phyloP scores from a whole-genome alignment of 1,284 basidiomycete species.

The Puccinia triticina region DNA sequence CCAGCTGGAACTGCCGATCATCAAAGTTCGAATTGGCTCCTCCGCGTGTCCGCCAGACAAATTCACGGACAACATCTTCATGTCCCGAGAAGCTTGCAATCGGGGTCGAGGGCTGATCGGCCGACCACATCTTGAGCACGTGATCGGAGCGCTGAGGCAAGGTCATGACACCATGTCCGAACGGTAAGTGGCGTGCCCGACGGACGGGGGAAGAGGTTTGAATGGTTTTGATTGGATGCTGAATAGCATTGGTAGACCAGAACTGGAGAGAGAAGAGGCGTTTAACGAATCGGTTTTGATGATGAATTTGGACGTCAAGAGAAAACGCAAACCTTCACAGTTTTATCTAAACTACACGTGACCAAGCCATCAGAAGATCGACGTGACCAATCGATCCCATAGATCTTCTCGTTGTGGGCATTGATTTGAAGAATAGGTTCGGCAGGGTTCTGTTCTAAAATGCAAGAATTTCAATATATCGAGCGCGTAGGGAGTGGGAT shows the following conservation, averaged over 20 bases:
- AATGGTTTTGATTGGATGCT: constrained; percentile 68
- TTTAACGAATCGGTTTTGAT: not conserved
- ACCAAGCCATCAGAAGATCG: constrained; percentile 73
- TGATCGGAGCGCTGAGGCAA: constrained; percentile 87
- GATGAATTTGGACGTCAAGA: constrained; percentile 20
- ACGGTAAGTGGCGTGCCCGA: constrained; percentile 88
- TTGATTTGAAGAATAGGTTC: constrained; percentile 74
- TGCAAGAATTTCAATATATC: constrained; percentile 44
- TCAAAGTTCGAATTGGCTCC: constrained; percentile 64
- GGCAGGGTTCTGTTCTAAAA: constrained; percentile 87
- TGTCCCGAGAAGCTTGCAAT: constrained; percentile 84
- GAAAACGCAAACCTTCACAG: constrained; percentile 81
- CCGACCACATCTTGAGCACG: constrained; percentile 79
- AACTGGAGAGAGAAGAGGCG: constrained; percentile 32
- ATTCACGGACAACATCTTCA: constrained; percentile 93
- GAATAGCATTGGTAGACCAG: constrained; percentile 49
- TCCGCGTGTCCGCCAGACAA: constrained; percentile 82
- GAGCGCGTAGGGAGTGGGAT: not conserved
- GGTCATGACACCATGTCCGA: constrained; percentile 84
- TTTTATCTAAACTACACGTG: constrained; percentile 88
- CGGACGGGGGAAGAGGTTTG: constrained; percentile 86
- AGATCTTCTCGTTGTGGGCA: constrained; percentile 85
- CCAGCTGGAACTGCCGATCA: constrained; percentile 80
- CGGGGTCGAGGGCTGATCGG: constrained; percentile 65
- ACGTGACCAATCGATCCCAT: constrained; percentile 92